Evolutionary conservation across 2,329 filamentous ascomycete genomes (phyloP).

Genomic region (Aotearoamyces nothofagi): DNA sequence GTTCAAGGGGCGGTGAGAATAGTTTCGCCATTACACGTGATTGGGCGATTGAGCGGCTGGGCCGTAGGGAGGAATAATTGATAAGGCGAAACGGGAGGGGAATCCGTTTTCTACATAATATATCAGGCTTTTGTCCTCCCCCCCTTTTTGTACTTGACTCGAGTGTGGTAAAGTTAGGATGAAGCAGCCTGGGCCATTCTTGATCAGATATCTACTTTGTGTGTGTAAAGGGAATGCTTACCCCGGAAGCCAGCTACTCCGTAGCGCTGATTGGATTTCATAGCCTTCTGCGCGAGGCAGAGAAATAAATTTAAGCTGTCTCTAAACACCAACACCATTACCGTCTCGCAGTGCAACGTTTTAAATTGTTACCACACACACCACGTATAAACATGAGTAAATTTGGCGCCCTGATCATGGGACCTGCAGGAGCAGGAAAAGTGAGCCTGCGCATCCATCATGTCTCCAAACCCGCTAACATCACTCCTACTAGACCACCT

Average conservation of each 20-base stretch:
- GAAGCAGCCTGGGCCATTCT: no score
- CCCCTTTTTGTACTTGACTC: no score
- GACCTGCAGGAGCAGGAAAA: conserved; percentile 90
- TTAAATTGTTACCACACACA: background rate
- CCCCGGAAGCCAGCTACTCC: background rate
- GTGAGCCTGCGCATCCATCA: conserved; percentile 25
- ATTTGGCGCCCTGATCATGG: conserved; percentile 90
- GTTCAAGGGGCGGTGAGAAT: no score
- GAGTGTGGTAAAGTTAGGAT: no score
- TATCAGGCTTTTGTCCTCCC: no score
- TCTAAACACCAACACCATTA: background rate
- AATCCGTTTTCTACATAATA: background rate
- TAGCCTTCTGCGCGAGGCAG: background rate
- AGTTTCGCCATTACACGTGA: no score
- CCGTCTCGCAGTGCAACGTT: background rate
- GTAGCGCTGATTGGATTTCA: background rate
- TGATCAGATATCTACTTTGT: background rate
- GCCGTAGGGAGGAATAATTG: no score
- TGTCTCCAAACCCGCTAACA: conserved; percentile 4
- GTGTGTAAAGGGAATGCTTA: background rate
- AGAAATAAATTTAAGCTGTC: background rate
- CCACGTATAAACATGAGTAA: conserved; percentile 55
- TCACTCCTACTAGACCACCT: conserved; percentile 52
- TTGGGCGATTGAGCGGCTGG: no score
- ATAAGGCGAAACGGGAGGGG: background rate